Conservation (phyloP, 306 rosid species). For the Luffa aegyptiaca region DNA sequence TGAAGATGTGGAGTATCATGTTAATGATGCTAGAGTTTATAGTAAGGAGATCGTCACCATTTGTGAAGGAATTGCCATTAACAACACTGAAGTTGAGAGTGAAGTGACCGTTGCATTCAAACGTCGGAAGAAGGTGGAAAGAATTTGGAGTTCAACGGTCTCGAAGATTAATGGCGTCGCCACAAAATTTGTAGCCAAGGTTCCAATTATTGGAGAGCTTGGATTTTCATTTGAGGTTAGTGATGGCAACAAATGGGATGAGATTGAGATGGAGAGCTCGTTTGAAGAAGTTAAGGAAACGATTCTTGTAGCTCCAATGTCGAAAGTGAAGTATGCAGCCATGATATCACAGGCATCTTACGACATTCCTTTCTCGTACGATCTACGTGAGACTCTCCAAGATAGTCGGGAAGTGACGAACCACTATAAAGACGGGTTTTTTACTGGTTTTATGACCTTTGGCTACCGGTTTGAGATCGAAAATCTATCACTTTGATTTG, state of each 20-base stretch:
- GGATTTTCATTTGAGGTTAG: background rate
- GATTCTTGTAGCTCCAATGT: background rate
- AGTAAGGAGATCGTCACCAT: background rate
- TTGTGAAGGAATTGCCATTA: background rate
- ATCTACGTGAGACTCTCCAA: background rate
- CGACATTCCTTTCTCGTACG: background rate
- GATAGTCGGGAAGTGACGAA: background rate
- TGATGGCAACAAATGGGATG: background rate
- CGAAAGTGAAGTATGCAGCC: background rate
- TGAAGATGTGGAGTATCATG: background rate
- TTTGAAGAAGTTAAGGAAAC: background rate
- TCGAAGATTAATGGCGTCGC: background rate
- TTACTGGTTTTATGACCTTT: background rate
- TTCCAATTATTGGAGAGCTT: background rate
- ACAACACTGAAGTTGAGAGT: background rate
- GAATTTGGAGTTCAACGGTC: background rate
- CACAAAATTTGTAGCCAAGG: background rate
- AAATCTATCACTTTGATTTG: too few relatives aligned
- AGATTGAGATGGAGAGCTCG: background rate
- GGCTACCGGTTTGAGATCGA: background rate
- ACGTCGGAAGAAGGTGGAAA: background rate
- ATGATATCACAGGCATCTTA: background rate
- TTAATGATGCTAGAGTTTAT: background rate
- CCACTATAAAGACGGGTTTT: background rate
- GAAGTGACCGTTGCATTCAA: too few relatives aligned